A percentile compares a stretch with the other conserved stretches of the same genome.
Conservation (phyloP, 257 asterid genomes). For the Haberlea rhodopensis region DNA sequence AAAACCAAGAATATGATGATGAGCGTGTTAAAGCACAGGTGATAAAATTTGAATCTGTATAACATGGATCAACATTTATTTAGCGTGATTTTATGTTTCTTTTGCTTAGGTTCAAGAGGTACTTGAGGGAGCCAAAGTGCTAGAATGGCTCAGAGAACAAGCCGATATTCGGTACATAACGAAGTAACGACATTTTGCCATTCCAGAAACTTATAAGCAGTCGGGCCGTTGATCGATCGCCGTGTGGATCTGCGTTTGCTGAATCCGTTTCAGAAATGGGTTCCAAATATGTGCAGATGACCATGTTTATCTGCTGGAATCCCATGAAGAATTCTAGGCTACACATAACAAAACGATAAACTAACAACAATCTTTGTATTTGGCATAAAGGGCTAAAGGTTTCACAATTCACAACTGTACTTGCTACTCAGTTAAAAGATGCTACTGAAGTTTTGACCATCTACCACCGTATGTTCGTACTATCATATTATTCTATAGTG, state of each 20-base stretch:
- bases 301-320: neutral
- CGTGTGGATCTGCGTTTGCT: neutral
- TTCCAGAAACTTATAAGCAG: neutral
- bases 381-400: neutral
- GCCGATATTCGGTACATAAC: constrained; percentile 69
- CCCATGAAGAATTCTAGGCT: neutral
- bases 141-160: constrained; percentile 82
- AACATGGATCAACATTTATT: neutral
- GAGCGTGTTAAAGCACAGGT: constrained; percentile 85
- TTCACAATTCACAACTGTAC: neutral
- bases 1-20: constrained; percentile 86
- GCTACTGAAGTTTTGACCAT: neutral
- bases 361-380: neutral
- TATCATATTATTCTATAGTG: neutral
- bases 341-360: neutral
- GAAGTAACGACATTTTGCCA: constrained; percentile 27
- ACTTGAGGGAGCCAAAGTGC: constrained; percentile 94
- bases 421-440: neutral
- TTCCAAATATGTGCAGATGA: neutral
- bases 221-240: no score
- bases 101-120: constrained; percentile 78
- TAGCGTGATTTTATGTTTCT: neutral
- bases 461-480: neutral
- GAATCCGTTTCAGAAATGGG: neutral
- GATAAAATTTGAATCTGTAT: constrained; percentile 3